These are phyloP conservation scores for Apiospora malaysiana DNA, from an alignment of 2,329 filamentous ascomycete species.

Conservation along the genomic window DNA sequence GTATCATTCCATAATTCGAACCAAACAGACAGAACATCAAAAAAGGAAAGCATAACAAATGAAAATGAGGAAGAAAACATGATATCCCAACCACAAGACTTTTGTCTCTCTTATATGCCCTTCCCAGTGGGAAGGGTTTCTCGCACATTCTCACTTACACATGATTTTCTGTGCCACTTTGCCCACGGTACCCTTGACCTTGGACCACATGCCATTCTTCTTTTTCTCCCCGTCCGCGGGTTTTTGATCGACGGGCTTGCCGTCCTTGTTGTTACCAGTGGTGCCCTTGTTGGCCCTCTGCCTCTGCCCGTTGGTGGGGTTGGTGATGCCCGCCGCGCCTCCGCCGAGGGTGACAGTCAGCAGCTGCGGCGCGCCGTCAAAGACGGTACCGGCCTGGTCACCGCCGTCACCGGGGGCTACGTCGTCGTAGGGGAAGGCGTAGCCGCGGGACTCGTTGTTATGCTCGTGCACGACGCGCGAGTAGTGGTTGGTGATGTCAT, in stretches of 20 bases:
- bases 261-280: not conserved
- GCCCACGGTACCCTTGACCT: not conserved
- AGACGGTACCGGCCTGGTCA: slow-evolving; percentile 69
- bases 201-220: slow-evolving; percentile 25
- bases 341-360: slow-evolving; percentile 65
- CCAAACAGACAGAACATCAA: not conserved
- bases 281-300: not conserved
- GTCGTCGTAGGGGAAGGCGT: slow-evolving; percentile 73
- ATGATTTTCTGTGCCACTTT: not conserved
- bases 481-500: slow-evolving; percentile 59
- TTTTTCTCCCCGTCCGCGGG: slow-evolving; percentile 30
- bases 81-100: not conserved
- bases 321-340: not conserved
- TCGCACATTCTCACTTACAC: not conserved
- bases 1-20: not conserved
- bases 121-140: not conserved
- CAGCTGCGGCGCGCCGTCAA: slow-evolving; percentile 58
- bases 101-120: not conserved
- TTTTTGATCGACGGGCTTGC: slow-evolving; percentile 23
- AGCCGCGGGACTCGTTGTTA: slow-evolving; percentile 65
- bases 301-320: not conserved
- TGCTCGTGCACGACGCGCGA: slow-evolving; percentile 64
- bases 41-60: not conserved
- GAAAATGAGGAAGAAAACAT: not conserved
- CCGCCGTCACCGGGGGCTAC: slow-evolving; percentile 65